Evolutionary conservation across 1,139 yeast genomes (phyloP).

Genomic region (Williopsis jadinii): DNA sequence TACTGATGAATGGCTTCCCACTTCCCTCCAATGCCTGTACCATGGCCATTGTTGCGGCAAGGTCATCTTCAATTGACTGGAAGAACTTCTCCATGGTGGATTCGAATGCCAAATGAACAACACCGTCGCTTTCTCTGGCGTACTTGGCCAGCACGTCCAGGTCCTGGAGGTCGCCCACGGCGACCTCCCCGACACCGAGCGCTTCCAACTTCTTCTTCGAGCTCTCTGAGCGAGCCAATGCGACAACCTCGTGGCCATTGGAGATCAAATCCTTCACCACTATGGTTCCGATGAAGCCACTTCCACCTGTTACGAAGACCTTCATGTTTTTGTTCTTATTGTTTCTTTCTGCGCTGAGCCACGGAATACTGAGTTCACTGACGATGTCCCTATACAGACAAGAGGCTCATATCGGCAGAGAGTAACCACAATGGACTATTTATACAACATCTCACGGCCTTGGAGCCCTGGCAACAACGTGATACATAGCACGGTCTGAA

Average conservation of each 20-base stretch:
- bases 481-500: too few species aligned
- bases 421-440: too few species aligned
- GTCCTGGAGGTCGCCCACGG: conserved; percentile 25
- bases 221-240: conserved; percentile 22
- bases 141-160: conserved; percentile 22
- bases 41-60: conserved; percentile 21
- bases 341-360: too few species aligned
- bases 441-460: too few species aligned
- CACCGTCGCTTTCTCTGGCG: conserved; percentile 26
- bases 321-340: conserved; percentile 7
- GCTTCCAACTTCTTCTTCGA: conserved; percentile 17
- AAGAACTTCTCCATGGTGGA: conserved; percentile 22
- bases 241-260: conserved; percentile 17
- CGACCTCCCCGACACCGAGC: conserved; percentile 17
- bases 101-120: conserved; percentile 28
- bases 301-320: conserved; percentile 25
- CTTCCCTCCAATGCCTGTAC: conserved; percentile 23
- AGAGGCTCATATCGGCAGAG: too few species aligned
- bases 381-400: too few species aligned
- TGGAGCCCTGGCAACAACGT: too few species aligned
- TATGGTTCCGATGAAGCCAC: conserved; percentile 23
- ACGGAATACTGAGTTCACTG: too few species aligned
- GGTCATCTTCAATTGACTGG: conserved; percentile 19
- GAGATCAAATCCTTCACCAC: conserved; percentile 14
- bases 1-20: conserved; percentile 19